A percentile compares a stretch with the other conserved stretches of the same genome.
phyloP scores from a whole-genome alignment of 495 filamentous ascomycete genomes.

The Aspergillus baeticus region DNA sequence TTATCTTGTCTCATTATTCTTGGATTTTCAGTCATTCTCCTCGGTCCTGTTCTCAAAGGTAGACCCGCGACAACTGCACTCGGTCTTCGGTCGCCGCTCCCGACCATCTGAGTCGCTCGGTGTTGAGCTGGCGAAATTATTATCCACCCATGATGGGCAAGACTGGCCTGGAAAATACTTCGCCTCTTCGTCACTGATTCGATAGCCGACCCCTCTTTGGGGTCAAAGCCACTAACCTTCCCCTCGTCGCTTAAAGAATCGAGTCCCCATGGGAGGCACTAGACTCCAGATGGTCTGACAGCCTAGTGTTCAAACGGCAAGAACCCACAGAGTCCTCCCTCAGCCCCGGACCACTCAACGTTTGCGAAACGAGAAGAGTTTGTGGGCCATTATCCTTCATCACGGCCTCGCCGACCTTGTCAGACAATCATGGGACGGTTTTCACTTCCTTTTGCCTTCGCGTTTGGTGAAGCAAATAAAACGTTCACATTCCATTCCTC shows the following conservation, averaged over 20 bases:
- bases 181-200: neutral
- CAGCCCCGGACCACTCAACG: neutral
- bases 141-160: too few species aligned
- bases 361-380: neutral
- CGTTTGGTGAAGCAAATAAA: neutral
- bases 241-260: slow-evolving; percentile 13
- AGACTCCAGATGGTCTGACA: slow-evolving; percentile 12
- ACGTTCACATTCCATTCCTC: neutral
- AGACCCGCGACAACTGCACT: too few species aligned
- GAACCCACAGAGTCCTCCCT: neutral
- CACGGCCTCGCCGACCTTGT: neutral
- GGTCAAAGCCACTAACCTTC: neutral
- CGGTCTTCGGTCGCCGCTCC: too few species aligned
- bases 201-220: neutral
- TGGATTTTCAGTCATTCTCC: too few species aligned
- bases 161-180: too few species aligned
- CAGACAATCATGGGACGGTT: neutral
- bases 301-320: slow-evolving; percentile 4
- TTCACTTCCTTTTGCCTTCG: neutral
- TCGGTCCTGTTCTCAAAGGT: too few species aligned
- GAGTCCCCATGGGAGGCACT: slow-evolving; percentile 2
- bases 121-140: too few species aligned
- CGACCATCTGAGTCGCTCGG: too few species aligned
- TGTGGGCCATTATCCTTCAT: neutral
- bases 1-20: too few species aligned